A percentile compares a stretch with the other conserved stretches of the same genome.
Evolutionary conservation across 129 eudicot species (phyloP).

Genomic region (Chrysanthemum lavandulifolium): DNA sequence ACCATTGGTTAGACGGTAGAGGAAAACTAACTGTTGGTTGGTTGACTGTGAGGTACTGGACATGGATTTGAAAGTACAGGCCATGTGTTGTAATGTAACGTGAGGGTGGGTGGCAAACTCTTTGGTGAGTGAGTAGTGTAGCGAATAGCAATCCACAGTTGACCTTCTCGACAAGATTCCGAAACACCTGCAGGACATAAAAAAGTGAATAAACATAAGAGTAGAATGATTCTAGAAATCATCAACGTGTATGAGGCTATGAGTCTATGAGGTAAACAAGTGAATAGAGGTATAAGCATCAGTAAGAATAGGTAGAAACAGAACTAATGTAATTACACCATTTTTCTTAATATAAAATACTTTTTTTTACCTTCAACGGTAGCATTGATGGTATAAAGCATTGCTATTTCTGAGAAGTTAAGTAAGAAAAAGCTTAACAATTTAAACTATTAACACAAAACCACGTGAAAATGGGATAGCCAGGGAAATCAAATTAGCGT

Average conservation of each 20-base stretch:
- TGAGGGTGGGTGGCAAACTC: constrained; percentile 91
- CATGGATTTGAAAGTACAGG: constrained; percentile 49
- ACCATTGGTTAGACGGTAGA: constrained; percentile 77
- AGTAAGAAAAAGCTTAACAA: neutral
- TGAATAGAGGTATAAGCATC: no score
- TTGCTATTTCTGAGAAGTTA: neutral
- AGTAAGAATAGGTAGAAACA: no score
- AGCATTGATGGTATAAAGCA: neutral
- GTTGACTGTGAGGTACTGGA: constrained; percentile 27
- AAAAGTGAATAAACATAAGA: neutral
- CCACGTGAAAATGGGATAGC: neutral
- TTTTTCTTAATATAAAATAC: neutral
- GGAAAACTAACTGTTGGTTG: constrained; percentile 56
- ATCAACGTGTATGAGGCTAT: neutral
- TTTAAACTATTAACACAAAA: neutral
- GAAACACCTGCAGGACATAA: constrained; percentile 58
- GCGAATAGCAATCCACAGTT: constrained; percentile 86
- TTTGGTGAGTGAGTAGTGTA: constrained; percentile 91
- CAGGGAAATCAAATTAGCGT: neutral
- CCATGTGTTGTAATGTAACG: constrained; percentile 90
- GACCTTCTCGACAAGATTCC: constrained; percentile 87
- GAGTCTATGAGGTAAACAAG: neutral
- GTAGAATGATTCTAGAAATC: neutral
- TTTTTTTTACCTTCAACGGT: neutral
- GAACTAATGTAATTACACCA: neutral